Conservation (phyloP, 495 filamentous ascomycete genomes). For the Lindgomyces ingoldianus region DNA sequence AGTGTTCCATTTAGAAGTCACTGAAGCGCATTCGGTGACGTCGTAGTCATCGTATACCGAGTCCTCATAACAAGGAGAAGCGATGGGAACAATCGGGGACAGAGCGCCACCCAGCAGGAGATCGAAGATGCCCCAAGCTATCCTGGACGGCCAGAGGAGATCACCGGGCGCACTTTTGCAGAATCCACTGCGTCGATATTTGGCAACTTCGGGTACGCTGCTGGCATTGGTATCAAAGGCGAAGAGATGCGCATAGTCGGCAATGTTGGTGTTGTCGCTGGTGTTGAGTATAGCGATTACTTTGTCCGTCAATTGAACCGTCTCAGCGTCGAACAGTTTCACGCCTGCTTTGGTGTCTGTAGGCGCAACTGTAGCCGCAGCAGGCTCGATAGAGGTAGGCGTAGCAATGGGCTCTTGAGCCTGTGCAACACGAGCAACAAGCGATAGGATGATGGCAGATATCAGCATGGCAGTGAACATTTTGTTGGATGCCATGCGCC, state of each 20-base stretch:
- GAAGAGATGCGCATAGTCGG: slow-evolving; percentile 14
- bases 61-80: slow-evolving; percentile 21
- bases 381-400: too few relatives aligned
- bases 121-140: slow-evolving; percentile 25
- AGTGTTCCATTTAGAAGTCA: slow-evolving; percentile 8
- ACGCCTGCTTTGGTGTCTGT: background rate
- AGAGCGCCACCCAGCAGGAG: slow-evolving; percentile 17
- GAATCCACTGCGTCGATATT: background rate
- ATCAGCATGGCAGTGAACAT: too few relatives aligned
- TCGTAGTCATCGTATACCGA: slow-evolving; percentile 23
- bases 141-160: slow-evolving; percentile 7
- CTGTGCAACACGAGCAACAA: background rate
- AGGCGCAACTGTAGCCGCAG: background rate
- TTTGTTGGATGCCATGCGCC: too few relatives aligned
- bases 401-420: too few relatives aligned
- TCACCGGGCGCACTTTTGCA: slow-evolving; percentile 25
- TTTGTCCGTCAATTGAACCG: background rate
- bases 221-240: slow-evolving; percentile 7
- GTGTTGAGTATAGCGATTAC: background rate
- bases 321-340: background rate
- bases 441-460: background rate
- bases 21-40: slow-evolving; percentile 8
- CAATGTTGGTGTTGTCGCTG: background rate
- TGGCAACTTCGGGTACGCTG: background rate
- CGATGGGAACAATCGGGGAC: slow-evolving; percentile 9